Conservation (phyloP, 306 rosid species). For the Quercus robur region DNA sequence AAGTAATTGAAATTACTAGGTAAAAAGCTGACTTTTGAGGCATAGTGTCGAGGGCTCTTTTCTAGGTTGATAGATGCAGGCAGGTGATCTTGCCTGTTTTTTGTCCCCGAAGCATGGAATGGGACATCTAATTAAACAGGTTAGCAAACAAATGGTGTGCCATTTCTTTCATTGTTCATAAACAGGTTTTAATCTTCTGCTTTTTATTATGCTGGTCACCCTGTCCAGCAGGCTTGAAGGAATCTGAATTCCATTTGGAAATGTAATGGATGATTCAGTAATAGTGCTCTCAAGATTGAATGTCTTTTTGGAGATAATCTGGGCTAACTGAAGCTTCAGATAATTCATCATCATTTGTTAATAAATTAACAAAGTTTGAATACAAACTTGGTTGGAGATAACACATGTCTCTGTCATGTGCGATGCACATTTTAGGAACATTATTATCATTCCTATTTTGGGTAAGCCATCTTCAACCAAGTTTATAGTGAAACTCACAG, state of each 20-base stretch:
- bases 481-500: not conserved
- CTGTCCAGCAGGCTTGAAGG: conserved; percentile 49
- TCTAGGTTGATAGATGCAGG: conserved; percentile 5
- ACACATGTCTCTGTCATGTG: too few species aligned
- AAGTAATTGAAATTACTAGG: too few species aligned
- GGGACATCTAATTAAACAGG: conserved; percentile 40
- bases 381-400: too few species aligned
- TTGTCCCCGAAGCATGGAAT: conserved; percentile 3
- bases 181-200: conserved; percentile 32
- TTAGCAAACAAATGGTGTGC: conserved; percentile 46
- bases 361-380: conserved; percentile 2
- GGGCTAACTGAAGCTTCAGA: conserved; percentile 37
- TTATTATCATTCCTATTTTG: too few species aligned
- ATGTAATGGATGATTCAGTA: conserved; percentile 35
- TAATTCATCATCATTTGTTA: conserved; percentile 49
- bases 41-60: not conserved
- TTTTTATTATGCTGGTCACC: conserved; percentile 45
- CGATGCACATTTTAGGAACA: too few species aligned
- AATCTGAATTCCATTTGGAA: conserved; percentile 54
- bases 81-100: conserved; percentile 12
- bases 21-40: not conserved
- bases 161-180: conserved; percentile 51
- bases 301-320: conserved; percentile 34
- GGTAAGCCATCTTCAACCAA: too few species aligned
- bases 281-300: conserved; percentile 44